These are phyloP conservation scores for Dothidotthia symphoricarpi DNA, from an alignment of 2,329 filamentous ascomycete species.

Conservation along the genomic window DNA sequence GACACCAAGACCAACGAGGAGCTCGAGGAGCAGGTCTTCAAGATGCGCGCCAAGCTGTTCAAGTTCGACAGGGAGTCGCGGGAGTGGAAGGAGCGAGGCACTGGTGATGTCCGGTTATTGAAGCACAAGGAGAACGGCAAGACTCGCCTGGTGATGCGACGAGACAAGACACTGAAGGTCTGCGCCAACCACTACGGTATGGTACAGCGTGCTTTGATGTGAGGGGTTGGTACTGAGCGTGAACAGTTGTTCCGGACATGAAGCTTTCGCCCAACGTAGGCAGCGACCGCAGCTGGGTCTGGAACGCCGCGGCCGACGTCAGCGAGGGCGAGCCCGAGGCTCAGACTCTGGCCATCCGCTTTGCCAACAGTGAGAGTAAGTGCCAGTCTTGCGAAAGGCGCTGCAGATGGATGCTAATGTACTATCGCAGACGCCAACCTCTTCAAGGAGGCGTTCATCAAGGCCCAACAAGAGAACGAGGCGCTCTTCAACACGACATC, in stretches of 20 bases:
- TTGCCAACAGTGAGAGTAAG: slow-evolving; percentile 93
- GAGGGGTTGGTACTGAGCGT: slow-evolving; percentile 19
- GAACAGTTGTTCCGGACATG: slow-evolving; percentile 91
- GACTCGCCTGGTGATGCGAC: slow-evolving; percentile 95
- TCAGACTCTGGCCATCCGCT: slow-evolving; percentile 92
- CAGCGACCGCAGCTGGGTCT: slow-evolving; percentile 98
- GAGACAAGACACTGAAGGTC: slow-evolving; percentile 99
- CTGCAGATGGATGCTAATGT: slow-evolving; percentile 28
- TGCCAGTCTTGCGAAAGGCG: slow-evolving; percentile 41
- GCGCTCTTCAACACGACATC: slow-evolving; percentile 63
- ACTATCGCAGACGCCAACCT: slow-evolving; percentile 74
- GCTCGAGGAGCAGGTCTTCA: slow-evolving; percentile 94
- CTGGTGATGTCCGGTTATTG: slow-evolving; percentile 90
- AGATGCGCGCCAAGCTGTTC: slow-evolving; percentile 99
- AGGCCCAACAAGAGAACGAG: slow-evolving; percentile 96
- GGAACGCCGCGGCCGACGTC: slow-evolving; percentile 96
- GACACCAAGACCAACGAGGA: slow-evolving; percentile 98
- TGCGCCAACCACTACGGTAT: slow-evolving; percentile 99
- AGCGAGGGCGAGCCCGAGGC: slow-evolving; percentile 97
- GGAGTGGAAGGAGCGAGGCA: slow-evolving; percentile 99
- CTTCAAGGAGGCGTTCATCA: slow-evolving; percentile 97
- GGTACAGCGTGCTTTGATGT: slow-evolving; percentile 33
- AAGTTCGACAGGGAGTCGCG: slow-evolving; percentile 88
- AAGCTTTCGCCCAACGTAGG: slow-evolving; percentile 97
- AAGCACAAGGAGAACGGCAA: slow-evolving; percentile 99